A percentile compares a stretch with the other conserved stretches of the same genome.
phyloP scores from a whole-genome alignment of 2,329 filamentous ascomycete species.

The Diaporthe amygdali region DNA sequence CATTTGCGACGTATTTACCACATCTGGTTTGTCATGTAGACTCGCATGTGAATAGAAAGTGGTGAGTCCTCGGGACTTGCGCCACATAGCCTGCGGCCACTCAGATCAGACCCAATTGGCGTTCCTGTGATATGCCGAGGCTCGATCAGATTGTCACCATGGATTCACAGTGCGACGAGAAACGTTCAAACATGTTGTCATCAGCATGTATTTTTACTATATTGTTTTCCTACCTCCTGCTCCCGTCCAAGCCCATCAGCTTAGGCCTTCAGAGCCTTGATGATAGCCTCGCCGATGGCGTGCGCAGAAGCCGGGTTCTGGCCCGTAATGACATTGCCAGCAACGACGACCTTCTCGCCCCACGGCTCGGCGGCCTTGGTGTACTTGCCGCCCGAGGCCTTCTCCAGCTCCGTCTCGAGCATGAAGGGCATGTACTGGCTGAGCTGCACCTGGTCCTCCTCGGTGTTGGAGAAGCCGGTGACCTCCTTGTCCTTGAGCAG shows the following conservation, averaged over 20 bases:
- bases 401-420: slow-evolving; percentile 60
- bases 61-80: not conserved
- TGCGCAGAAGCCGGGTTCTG: slow-evolving; percentile 62
- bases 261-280: slow-evolving; percentile 45
- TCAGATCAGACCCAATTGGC: not conserved
- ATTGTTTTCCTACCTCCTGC: not conserved
- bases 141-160: too few species aligned
- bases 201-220: not conserved
- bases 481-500: slow-evolving; percentile 62
- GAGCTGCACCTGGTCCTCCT: slow-evolving; percentile 54
- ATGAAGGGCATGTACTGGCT: slow-evolving; percentile 59
- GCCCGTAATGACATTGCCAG: slow-evolving; percentile 60
- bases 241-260: too few species aligned
- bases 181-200: not conserved
- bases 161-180: not conserved
- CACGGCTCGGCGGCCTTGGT: slow-evolving; percentile 59
- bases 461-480: slow-evolving; percentile 64
- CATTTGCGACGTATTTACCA: not conserved
- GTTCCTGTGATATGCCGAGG: not conserved
- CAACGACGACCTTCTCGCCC: slow-evolving; percentile 54
- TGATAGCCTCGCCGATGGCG: slow-evolving; percentile 56
- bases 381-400: slow-evolving; percentile 58
- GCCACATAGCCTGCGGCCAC: not conserved
- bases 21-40: slow-evolving; percentile 2
- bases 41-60: not conserved